Conservation (phyloP, 2,329 filamentous ascomycete genomes). For the Aspergillus phoenicis region DNA sequence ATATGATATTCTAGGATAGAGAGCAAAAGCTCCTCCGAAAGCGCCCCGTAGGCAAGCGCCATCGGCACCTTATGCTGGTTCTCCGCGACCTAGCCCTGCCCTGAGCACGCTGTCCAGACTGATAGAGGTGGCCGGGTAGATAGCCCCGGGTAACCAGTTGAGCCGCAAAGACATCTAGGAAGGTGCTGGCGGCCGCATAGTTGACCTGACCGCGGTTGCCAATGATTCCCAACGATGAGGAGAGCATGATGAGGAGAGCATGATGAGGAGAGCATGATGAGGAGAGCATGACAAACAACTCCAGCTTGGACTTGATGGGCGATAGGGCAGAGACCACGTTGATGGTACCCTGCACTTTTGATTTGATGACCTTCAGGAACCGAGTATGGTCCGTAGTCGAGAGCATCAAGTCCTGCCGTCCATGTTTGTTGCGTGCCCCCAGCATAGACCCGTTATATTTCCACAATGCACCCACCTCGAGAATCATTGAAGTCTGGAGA, state of each 20-base stretch:
- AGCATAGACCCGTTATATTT: no score
- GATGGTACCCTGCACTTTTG: slow-evolving; percentile 42
- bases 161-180: slow-evolving; percentile 25
- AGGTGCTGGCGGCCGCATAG: slow-evolving; percentile 46
- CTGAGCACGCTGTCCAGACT: slow-evolving; percentile 3
- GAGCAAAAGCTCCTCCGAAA: background rate
- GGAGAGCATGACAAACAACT: slow-evolving; percentile 48
- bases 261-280: no score
- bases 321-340: slow-evolving; percentile 32
- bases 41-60: background rate
- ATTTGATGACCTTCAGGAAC: slow-evolving; percentile 36
- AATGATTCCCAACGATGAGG: slow-evolving; percentile 46
- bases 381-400: slow-evolving; percentile 44
- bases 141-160: background rate
- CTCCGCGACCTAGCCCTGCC: background rate
- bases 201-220: slow-evolving; percentile 52
- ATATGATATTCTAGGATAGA: background rate
- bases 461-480: background rate
- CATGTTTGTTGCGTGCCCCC: no score
- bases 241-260: slow-evolving; percentile 43
- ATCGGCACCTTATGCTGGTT: background rate
- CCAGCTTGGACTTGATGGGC: slow-evolving; percentile 28
- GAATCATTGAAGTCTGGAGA: slow-evolving; percentile 36
- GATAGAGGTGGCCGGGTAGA: background rate
- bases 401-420: slow-evolving; percentile 33